Evolutionary conservation across 306 rosid genomes (phyloP), one percentile per base, ranked within the genome.

Genomic region (Vigna trinervia): DNA sequence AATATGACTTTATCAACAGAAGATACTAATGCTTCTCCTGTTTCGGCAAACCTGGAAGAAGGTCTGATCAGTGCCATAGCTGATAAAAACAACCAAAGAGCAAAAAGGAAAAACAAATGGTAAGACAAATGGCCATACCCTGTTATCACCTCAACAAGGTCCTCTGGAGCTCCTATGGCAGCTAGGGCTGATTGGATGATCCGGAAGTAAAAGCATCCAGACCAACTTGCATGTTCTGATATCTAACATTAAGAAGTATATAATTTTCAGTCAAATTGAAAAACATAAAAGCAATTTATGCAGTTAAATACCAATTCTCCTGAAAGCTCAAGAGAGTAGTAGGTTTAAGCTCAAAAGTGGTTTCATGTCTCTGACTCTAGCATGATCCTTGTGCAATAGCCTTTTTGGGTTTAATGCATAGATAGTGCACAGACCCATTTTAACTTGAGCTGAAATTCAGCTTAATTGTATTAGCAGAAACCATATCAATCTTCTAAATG

Each of bases 161-260:
- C 93, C 74, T 93, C 98, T 13, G 98, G 98, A 77, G 98, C 98
- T 58, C 98, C 98, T 63, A 93, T 93, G 15, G 96, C 98, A 79
- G 98, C 89, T 80, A 93, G 96, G 60, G 96, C 98, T 65, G 98
- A 92, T 73, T 93, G 98, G 71, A 93, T 93, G 81, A 93, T 93
- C 77, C 88, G 90, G 68, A 85, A 84, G 81, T 88, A 93, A 84
- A 93, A 93, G 82, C 98, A 91, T 70, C 96, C 98, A 77, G 98
- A 91, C 98, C 98, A 93, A 83, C 93, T 93, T 85, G 98, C 98
- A 87, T 93, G 95, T 80, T 93, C 98, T 41, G 98, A 93, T 72
- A 91, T 90, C 98, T 93, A 30, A 81, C 69, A 79, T 58, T 75
- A 71, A 81, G 59, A 78, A 77, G 59, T 53, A 72, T 36, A 78